Conservation (phyloP, 139 green algal genomes). For the Pedinophyceae sp. region DNA sequence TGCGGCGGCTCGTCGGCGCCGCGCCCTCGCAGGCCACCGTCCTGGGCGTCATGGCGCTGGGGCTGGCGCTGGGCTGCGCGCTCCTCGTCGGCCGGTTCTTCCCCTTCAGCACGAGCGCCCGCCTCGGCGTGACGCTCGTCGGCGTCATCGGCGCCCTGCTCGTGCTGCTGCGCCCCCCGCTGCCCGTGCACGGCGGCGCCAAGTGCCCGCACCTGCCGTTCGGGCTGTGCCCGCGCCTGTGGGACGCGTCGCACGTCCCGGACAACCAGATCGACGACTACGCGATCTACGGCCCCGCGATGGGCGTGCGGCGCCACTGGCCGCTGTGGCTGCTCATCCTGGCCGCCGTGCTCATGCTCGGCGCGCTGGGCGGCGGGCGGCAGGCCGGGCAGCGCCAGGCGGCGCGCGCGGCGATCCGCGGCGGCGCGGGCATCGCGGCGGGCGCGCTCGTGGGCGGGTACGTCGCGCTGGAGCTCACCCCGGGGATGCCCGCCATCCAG, state of each 20-base stretch:
- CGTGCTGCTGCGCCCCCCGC: conserved; percentile 44
- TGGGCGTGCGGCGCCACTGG: conserved; percentile 44
- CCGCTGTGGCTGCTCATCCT: conserved; percentile 69
- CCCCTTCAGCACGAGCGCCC: conserved; percentile 4
- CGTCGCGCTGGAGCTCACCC: conserved; percentile 74
- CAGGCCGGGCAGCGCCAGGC: background rate
- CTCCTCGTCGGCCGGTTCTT: conserved; percentile 59
- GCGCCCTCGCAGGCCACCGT: conserved; percentile 63
- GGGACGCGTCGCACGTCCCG: conserved; percentile 70
- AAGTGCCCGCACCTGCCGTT: conserved; percentile 62
- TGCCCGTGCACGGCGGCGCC: conserved; percentile 49
- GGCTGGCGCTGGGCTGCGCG: conserved; percentile 23
- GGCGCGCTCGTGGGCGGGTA: conserved; percentile 67
- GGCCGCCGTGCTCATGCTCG: conserved; percentile 23
- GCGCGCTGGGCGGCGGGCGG: conserved; percentile 6
- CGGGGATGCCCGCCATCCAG: conserved; percentile 44
- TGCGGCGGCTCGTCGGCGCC: conserved; percentile 26
- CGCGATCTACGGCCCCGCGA: conserved; percentile 44
- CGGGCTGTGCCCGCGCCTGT: conserved; percentile 66
- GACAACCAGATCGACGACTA: conserved; percentile 63
- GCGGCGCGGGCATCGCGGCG: no score
- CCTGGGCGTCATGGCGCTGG: conserved; percentile 52
- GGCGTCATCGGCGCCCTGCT: conserved; percentile 30
- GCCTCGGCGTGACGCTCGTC: conserved; percentile 6
- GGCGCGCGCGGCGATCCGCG: background rate